Evolutionary conservation across 2,329 filamentous ascomycete genomes (phyloP), one percentile per base, ranked within the genome.

Genomic region (Chaetomiaceae sp.): DNA sequence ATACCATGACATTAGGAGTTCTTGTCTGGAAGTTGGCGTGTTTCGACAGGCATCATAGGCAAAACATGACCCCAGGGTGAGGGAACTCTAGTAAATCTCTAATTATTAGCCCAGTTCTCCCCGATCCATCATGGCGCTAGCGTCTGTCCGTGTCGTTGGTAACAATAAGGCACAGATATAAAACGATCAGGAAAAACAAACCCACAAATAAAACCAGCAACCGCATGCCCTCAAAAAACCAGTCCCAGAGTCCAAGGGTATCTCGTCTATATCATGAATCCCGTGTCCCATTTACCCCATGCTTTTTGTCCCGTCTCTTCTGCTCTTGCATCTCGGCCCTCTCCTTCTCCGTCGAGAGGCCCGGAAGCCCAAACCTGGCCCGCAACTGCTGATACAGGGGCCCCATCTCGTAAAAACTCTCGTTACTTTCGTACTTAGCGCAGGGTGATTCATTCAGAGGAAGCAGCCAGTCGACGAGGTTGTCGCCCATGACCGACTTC

Each of bases 391-490:
- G 70, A 3, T 92, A 75, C 3, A 83, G 73, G 4, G 78, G 78
- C 0, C 87, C 87, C 63, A 88, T 74, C 14, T 79, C 76, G 65
- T 87, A 95, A 53, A 88, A 82, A 63, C 87, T 85, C 57, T 80
- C 77, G 54, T 76, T 75, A 60, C 76, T 79, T 43, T 83, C 82
- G 62, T 91, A 87, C 49, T 81, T 79, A 47, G 79, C 79, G 67
- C 88, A 92, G 0, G 92, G 92, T 4, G 88, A 90, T 55, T 81
- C 77, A 53, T 76, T 82, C 31, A 95, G 68, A 0, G 92, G 92
- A 1, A 96, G 71, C 12, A 96, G 65, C 91, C 91, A 97, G 55
- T 96, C 88, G 14, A 85, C 56, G 2, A 84, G 59, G 19, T 72
- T 80, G 43, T 79, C 71, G 0, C 92, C 92, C 84, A 99, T 90